Percentiles rank a stretch among this genome's conserved stretches.
Conservation (phyloP, 176 grass and related monocot species). For the Stipa capillata region DNA sequence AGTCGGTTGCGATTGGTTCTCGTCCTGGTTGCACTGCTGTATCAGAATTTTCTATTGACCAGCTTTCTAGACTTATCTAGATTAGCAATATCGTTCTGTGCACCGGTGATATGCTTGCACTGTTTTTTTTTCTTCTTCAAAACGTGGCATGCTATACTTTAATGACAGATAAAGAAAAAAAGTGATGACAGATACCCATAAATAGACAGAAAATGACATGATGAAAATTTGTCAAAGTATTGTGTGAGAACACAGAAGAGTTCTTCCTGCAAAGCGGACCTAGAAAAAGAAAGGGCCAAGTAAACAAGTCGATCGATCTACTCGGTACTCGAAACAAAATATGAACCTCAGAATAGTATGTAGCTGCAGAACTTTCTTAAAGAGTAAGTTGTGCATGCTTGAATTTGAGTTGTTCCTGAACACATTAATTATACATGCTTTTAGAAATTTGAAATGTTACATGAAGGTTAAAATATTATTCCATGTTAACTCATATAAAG, state of each 20-base stretch:
- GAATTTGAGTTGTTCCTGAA: not conserved
- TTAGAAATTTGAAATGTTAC: not conserved
- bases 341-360: not conserved
- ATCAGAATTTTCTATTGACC: not conserved
- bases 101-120: not conserved
- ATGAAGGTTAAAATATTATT: not conserved
- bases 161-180: not conserved
- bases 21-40: not conserved
- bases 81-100: not conserved
- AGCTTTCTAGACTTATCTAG: not conserved
- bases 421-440: not conserved
- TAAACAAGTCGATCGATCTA: not conserved
- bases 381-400: not conserved
- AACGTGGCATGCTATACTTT: not conserved
- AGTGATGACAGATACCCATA: not conserved
- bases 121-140: not conserved
- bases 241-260: not conserved
- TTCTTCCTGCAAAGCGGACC: not conserved
- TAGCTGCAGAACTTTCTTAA: not conserved
- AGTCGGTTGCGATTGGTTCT: too few relatives aligned
- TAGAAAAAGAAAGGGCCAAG: not conserved
- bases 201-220: constrained; percentile 3
- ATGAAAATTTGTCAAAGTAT: not conserved
- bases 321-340: not conserved
- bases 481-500: too few relatives aligned